Evolutionary conservation across 176 grass and related monocot species (phyloP), one percentile per base, ranked within the genome.

Genomic region (Otatea glauca): DNA sequence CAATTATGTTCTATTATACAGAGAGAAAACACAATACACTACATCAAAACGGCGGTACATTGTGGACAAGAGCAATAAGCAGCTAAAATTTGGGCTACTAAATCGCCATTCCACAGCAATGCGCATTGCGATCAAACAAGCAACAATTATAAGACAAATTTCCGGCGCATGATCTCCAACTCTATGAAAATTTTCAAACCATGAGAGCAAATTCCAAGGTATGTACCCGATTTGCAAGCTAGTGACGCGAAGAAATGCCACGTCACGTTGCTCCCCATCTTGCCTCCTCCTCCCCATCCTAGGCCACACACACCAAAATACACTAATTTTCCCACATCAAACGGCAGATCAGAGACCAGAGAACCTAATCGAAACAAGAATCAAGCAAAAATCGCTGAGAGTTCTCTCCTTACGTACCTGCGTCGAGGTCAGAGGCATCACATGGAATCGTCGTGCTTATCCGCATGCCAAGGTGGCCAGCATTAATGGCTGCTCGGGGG

Each of bases 201-300:
- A 25, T 0, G 9, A 53, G 14, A 72, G 2, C 54, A 64, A 51
- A 80, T 9, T 20, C 9, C 15, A 32, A n/a, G 37, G 23, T 3
- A 54, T 84, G 7, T 85, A 97, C 92, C 94, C 94, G 72, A 97
- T 97, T 84, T 97, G 94, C 84, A 97, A 64, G 80, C 83, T 97
- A 17, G 92, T 97, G 11, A 97, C 38, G 90, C 90, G 75, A 94
- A 97, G 86, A 97, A 97, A 83, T 90, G 85, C 65, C 90, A 80
- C 79, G 83, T 76, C 50, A 65, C 73, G 81, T 76, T 50, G 70
- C 27, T 69, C 49, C 9, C 69, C 92, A 93, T 93, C 47, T 4
- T 65, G 43, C 81, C 74, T 8, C 79, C 85, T 51, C 53, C 70
- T n/a, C 29, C 43, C 0, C 29, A 29, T 29, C 29, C 29, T 29